These are phyloP conservation scores for Xylaria sp. DNA, from an alignment of 2,329 filamentous ascomycete species.

Conservation along the genomic window DNA sequence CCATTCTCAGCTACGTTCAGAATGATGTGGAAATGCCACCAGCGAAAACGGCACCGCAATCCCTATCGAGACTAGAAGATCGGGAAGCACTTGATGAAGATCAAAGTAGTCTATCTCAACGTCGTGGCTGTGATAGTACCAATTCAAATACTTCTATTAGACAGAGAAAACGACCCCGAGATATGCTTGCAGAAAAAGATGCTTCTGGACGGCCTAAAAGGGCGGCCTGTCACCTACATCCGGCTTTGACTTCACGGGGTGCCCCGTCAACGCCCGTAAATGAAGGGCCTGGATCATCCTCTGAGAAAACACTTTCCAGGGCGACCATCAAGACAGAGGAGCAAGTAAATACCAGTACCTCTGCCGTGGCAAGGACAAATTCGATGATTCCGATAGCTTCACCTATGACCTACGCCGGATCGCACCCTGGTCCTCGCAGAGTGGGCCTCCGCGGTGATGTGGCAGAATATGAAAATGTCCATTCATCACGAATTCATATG, in stretches of 20 bases:
- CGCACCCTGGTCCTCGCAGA: not conserved
- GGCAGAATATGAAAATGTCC: not conserved
- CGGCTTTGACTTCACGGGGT: not conserved
- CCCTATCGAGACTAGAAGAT: not conserved
- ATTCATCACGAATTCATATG: not conserved
- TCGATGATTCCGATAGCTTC: not conserved
- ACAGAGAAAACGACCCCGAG: not conserved
- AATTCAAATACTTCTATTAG: not conserved
- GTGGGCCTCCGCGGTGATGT: not conserved
- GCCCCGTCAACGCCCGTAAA: not conserved
- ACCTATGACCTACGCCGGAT: not conserved
- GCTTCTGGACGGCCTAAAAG: not conserved
- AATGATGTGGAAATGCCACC: not conserved
- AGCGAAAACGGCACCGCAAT: too few relatives aligned
- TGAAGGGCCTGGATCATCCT: not conserved
- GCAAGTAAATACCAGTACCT: not conserved
- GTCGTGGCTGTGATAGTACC: not conserved
- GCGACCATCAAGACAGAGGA: not conserved
- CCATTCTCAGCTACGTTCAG: not conserved
- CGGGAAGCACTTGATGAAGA: not conserved
- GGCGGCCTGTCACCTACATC: not conserved
- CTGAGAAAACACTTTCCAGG: not conserved
- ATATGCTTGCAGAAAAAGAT: not conserved
- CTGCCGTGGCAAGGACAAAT: not conserved
- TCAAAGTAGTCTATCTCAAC: not conserved